A percentile compares a stretch with the other conserved stretches of the same genome.
Conservation (phyloP, 2,329 filamentous ascomycete genomes). For the Cephalotrichum gorgonifer region DNA sequence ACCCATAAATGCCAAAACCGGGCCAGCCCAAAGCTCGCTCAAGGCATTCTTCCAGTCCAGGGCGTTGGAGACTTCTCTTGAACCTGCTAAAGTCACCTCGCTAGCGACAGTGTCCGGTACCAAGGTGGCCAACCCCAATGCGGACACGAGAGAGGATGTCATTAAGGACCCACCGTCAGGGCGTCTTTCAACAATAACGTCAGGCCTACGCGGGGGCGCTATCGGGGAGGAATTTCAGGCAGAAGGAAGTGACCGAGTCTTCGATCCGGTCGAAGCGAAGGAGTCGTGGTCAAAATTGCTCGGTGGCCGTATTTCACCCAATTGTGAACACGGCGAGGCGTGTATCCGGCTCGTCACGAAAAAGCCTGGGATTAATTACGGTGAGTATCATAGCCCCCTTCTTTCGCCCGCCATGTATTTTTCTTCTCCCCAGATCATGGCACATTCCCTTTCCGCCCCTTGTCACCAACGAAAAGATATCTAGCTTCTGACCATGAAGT, state of each 20-base stretch:
- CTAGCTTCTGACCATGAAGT: conserved; percentile 10
- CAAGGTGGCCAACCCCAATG: not conserved
- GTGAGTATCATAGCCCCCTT: conserved; percentile 23
- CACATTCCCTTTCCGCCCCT: not conserved
- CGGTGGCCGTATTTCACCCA: conserved; percentile 60
- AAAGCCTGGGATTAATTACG: conserved; percentile 78
- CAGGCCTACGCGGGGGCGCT: not conserved
- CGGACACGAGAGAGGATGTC: not conserved
- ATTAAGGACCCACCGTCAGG: not conserved
- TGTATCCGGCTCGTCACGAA: conserved; percentile 79
- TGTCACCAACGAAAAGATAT: not conserved
- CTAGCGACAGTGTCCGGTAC: not conserved
- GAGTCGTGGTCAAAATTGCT: conserved; percentile 83
- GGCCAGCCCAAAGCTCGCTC: conserved; percentile 43
- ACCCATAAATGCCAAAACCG: conserved; percentile 15
- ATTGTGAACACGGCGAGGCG: conserved; percentile 80
- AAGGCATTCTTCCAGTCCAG: conserved; percentile 73
- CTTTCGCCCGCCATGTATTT: not conserved
- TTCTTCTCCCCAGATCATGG: not conserved
- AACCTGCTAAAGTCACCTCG: not conserved
- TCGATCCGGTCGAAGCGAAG: conserved; percentile 63
- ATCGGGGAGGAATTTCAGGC: not conserved
- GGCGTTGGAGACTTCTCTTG: conserved; percentile 6
- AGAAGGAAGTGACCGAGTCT: conserved; percentile 27
- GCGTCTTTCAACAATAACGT: not conserved